Evolutionary conservation across 345 rosid species (phyloP), one percentile per base, ranked within the genome.

Genomic region (Eucalyptus erythrocorys): DNA sequence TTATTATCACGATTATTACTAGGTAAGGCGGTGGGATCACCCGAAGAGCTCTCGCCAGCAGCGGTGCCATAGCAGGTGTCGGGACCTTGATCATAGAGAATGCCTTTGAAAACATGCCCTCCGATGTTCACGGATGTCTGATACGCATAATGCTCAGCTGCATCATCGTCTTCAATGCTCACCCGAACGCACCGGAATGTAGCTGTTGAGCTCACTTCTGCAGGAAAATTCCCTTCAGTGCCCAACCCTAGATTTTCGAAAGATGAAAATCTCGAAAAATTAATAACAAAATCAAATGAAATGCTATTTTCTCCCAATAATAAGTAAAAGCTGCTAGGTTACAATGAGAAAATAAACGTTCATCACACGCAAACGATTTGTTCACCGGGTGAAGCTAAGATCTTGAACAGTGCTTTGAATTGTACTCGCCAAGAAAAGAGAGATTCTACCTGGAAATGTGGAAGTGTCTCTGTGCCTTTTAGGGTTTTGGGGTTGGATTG

Each of bases 21-120:
- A 10, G 82, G 82, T 76, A 76, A 19, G 47, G 82, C 45, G 42
- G 80, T 40, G 27, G 45, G 47, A 34, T 89, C 88, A 27, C 89
- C 85, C 15, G 91, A 68, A 76, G 89, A 19, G 57, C n/a, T 87
- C 85, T 87, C 66, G 37, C 86, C 50, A 43, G 37, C 93, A 47
- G 82, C 82, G 6, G 82, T 19, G 26, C 82, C 82, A 3, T 71
- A 92, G 13, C 91, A 89, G 91, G 90, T 90, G 37, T 91, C 91
- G 12, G 89, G 90, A 21, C 96, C 96, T 87, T 94, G 95, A 90
- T 94, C 94, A 49, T 93, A 93, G 64, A 94, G 94, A 85, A 94
- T 90, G 27, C 96, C 96, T 61, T 88, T 94, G 89, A 94, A 94
- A 26, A 87, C 87, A 89, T 91, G 96, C 26, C 95, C 95, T 81